phyloP scores from a whole-genome alignment of 78 protist species.

The Dictyostelium capitatum region DNA sequence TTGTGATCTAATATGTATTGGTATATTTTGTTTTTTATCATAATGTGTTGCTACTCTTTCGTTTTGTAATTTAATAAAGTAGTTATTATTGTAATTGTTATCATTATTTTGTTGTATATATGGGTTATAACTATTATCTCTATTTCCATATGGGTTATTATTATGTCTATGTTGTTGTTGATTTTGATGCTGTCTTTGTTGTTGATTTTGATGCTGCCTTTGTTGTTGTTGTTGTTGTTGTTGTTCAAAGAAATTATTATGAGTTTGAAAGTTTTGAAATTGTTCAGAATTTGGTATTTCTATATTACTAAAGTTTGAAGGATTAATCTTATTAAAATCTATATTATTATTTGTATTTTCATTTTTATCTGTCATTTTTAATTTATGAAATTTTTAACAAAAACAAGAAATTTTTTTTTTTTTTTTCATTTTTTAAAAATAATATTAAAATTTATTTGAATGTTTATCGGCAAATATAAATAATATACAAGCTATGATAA shows the following conservation, averaged over 20 bases:
- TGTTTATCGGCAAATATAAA: constrained; percentile 7
- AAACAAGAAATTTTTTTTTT: background rate
- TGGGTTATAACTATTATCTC: background rate
- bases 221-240: constrained; percentile 22
- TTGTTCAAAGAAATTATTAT: background rate
- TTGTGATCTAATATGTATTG: constrained; percentile 29
- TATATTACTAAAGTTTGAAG: background rate
- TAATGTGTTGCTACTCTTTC: constrained; percentile 27
- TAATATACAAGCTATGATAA: constrained; percentile 40
- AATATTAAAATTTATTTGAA: too few species aligned
- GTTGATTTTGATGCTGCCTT: constrained; percentile 4
- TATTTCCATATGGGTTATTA: constrained; percentile 11
- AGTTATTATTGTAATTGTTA: constrained; percentile 13
- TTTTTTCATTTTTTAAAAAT: too few species aligned
- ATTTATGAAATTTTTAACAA: background rate
- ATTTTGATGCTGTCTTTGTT: background rate
- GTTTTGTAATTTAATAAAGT: constrained; percentile 6
- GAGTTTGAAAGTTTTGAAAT: background rate
- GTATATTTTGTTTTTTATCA: constrained; percentile 19
- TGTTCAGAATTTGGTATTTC: constrained; percentile 1
- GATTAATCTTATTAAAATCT: background rate
- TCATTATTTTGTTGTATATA: background rate
- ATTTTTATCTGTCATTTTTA: background rate
- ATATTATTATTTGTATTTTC: background rate
- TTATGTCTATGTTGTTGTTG: background rate